Evolutionary conservation across 2,329 filamentous ascomycete species (phyloP), one percentile per base, ranked within the genome.

Genomic region (Chaetomiaceae sp.): DNA sequence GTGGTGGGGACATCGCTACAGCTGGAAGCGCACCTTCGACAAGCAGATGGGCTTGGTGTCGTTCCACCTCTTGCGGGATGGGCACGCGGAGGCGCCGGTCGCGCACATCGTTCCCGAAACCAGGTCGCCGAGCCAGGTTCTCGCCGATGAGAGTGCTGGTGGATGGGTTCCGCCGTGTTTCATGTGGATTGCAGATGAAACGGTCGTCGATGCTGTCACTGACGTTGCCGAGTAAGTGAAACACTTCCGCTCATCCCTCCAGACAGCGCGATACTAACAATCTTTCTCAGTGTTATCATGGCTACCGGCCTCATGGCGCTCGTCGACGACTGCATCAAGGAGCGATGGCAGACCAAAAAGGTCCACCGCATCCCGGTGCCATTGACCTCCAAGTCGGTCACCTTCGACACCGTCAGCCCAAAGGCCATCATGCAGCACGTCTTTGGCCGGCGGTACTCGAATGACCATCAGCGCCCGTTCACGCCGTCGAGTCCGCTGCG

Each of bases 131-230:
- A 79, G 79, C 64, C 86, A 96, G 69, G 75, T 83, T 9, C 73
- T 77, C 9, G 85, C 84, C 59, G 91, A 97, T 65, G 79, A 85
- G 61, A 76, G 75, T 45, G 89, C 88, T 60, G 91, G 91, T 47
- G 89, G 89, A 53, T 97, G 92, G 91, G 79, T 97, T 22, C 88
- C 90, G 51, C 91, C 90, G 5, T 95, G 88, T 68, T 89, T 88
- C 63, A 85, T 97, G 83, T 91, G 89, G 83, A 89, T 97, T 67
- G 89, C 82, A 63, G 89, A 96, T 68, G 73, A 82, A 55, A 77
- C 76, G 15, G 78, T 94, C 55, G 77, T 94, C 60, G 75, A 80
- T 29, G 84, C 81, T 61, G 75, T 82, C 67, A 87, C 87, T 46
- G 91, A 96, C 68, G 83, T 95, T 65, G 89, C 90, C 58, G 91